Evolutionary conservation across 78 protist genomes (phyloP), one percentile per base, ranked within the genome.

Genomic region (Speleostelium caveatum): DNA sequence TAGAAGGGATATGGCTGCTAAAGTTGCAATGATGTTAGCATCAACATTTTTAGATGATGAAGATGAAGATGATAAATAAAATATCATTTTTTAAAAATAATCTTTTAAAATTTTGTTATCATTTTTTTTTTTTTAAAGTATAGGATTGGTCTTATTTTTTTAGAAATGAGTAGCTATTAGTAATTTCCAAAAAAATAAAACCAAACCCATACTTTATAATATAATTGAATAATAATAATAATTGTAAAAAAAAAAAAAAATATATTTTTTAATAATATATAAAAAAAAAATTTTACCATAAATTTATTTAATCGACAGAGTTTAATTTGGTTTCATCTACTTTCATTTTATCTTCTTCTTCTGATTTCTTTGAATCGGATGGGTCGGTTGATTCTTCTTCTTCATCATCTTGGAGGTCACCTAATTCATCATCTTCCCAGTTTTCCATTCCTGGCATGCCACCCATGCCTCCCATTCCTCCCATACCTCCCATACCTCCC

Each of bases 1-100:
- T 30, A 67, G 91, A 83, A 73, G 79, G 19, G 91, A 56, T 14
- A 71, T 83, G 79, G 77, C 91, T 2, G 91, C 91, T 7, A 30
- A 69, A 36, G 49, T 83, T 10, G 91, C 91, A 8, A 22, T 83
- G 63, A 83, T 83, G 91, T 83, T 83, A 69, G 91, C 91, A 10
- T 59, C 68, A 26, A 28, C 62, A 28, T n/a, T 83, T 24, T 6
- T 6, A 14, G 53, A 45, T 2, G 91, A 72, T 33, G 85, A 62
- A 3, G 73, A 62, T 51, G 85, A 75, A 38, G 78, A 60, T 2
- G 68, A 74, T 60, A n/a, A n/a, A n/a, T n/a, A n/a, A n/a, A n/a
- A n/a, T n/a, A n/a, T n/a, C n/a, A n/a, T n/a, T n/a, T n/a, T n/a
- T n/a, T n/a, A n/a, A n/a, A n/a, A n/a, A n/a, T n/a, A n/a, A n/a